A percentile compares a stretch with the other conserved stretches of the same genome.
Conservation (phyloP, 108 stramenopile species). For the Skeletonema potamos region DNA sequence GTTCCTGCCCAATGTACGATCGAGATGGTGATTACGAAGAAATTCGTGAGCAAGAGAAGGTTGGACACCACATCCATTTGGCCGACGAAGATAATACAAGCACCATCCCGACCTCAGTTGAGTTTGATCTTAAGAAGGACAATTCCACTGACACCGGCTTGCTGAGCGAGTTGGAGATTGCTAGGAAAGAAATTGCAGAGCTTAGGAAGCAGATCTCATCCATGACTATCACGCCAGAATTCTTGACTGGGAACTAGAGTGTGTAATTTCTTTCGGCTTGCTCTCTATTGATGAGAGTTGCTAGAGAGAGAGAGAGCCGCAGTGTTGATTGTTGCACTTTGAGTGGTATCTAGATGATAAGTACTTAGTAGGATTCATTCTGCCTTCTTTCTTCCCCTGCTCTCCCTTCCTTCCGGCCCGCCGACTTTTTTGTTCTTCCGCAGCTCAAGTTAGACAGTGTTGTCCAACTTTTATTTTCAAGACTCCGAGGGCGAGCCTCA, state of each 20-base stretch:
- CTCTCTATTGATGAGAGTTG: too few relatives aligned
- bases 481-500: too few relatives aligned
- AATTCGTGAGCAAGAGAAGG: slow-evolving; percentile 1
- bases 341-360: too few relatives aligned
- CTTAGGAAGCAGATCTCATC: slow-evolving; percentile 25
- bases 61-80: not conserved
- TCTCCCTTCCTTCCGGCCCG: too few relatives aligned
- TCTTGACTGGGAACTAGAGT: not conserved
- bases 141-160: not conserved
- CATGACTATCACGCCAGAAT: not conserved
- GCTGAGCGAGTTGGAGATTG: slow-evolving; percentile 32
- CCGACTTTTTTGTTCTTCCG: too few relatives aligned
- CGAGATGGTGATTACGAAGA: slow-evolving; percentile 25
- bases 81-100: not conserved
- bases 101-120: slow-evolving; percentile 25
- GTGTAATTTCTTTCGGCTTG: too few relatives aligned
- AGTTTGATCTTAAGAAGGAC: slow-evolving; percentile 27
- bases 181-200: slow-evolving; percentile 35
- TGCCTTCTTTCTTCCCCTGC: too few relatives aligned
- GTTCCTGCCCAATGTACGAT: slow-evolving; percentile 70
- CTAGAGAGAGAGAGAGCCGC: too few relatives aligned
- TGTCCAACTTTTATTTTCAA: too few relatives aligned
- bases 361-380: too few relatives aligned
- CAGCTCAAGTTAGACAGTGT: too few relatives aligned
- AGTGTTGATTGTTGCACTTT: too few relatives aligned